phyloP scores from a whole-genome alignment of 768 basidiomycete species.

The Leccinum broughii region DNA sequence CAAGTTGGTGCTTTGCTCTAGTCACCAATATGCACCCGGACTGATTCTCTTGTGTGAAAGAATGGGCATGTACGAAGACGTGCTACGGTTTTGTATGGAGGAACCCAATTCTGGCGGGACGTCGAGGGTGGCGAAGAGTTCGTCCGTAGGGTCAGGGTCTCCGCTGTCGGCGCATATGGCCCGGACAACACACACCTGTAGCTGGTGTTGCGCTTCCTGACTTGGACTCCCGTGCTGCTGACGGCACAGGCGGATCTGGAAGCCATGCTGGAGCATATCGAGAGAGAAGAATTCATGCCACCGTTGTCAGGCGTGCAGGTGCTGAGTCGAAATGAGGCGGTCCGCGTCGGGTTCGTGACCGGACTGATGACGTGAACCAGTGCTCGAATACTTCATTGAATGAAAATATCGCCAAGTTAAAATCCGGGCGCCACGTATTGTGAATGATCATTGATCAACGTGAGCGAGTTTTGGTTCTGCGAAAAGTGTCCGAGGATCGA shows the following conservation, averaged over 20 bases:
- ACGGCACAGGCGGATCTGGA: constrained; percentile 69
- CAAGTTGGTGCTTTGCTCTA: constrained; percentile 84
- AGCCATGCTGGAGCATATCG: constrained; percentile 72
- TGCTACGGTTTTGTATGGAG: constrained; percentile 92
- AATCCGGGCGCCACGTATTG: too few relatives aligned
- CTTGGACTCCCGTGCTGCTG: constrained; percentile 74
- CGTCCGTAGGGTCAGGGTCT: constrained; percentile 28
- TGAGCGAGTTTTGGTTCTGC: too few relatives aligned
- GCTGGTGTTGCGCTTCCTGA: constrained; percentile 86
- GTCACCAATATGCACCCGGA: constrained; percentile 75
- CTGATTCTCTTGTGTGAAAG: constrained; percentile 91
- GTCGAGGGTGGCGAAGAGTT: not conserved
- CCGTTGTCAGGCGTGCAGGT: constrained; percentile 90
- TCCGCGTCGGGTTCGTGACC: constrained; percentile 87
- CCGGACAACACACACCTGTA: constrained; percentile 73
- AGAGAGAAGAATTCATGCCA: constrained; percentile 80
- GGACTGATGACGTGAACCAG: too few relatives aligned
- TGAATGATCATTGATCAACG: too few relatives aligned
- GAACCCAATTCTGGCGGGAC: constrained; percentile 36
- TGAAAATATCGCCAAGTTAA: too few relatives aligned
- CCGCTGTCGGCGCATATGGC: constrained; percentile 60
- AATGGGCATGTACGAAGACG: constrained; percentile 94
- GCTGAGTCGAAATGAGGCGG: constrained; percentile 83
- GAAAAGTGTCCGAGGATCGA: constrained; percentile 35
- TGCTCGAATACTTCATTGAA: too few relatives aligned